Conservation (phyloP, 1,139 yeast species). For the Saccharomyces uvarum region DNA sequence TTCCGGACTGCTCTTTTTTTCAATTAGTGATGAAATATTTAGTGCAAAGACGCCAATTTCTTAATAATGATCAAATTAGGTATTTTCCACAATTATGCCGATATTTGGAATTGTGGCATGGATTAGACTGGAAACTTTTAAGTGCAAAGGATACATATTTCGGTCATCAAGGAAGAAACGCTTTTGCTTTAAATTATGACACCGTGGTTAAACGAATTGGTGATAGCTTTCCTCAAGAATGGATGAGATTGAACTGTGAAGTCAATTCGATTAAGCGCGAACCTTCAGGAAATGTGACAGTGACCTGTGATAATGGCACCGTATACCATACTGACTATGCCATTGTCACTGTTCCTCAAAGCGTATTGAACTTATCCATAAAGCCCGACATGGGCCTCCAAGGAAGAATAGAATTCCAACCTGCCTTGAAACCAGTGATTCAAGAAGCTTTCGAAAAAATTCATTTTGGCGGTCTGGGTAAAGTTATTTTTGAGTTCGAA, state of each 20-base stretch:
- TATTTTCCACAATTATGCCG: slow-evolving; percentile 48
- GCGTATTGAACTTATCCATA: slow-evolving; percentile 42
- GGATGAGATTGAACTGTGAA: slow-evolving; percentile 39
- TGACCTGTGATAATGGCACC: slow-evolving; percentile 29
- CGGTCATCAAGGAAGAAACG: slow-evolving; percentile 70
- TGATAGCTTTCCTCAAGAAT: slow-evolving; percentile 35
- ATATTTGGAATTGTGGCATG: slow-evolving; percentile 70
- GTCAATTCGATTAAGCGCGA: slow-evolving; percentile 39
- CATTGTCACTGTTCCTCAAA: slow-evolving; percentile 71
- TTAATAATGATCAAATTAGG: slow-evolving; percentile 47
- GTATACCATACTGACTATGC: slow-evolving; percentile 37
- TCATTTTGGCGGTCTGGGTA: slow-evolving; percentile 70
- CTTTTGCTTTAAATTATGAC: slow-evolving; percentile 52
- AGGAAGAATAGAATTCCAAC: slow-evolving; percentile 47
- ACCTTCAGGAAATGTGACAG: slow-evolving; percentile 21
- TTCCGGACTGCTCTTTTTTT: slow-evolving; percentile 44
- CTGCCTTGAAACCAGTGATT: slow-evolving; percentile 47
- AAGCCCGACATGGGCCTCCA: slow-evolving; percentile 32
- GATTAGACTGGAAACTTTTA: slow-evolving; percentile 54
- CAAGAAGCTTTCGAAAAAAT: slow-evolving; percentile 41
- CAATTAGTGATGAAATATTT: slow-evolving; percentile 44
- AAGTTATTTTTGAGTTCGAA: slow-evolving; percentile 67
- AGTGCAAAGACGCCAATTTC: slow-evolving; percentile 38
- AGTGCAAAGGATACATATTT: slow-evolving; percentile 61
- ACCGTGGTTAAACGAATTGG: slow-evolving; percentile 42